Evolutionary conservation across 108 stramenopile genomes (phyloP), one percentile per base, ranked within the genome.

Genomic region (Epipyxis sp.): DNA sequence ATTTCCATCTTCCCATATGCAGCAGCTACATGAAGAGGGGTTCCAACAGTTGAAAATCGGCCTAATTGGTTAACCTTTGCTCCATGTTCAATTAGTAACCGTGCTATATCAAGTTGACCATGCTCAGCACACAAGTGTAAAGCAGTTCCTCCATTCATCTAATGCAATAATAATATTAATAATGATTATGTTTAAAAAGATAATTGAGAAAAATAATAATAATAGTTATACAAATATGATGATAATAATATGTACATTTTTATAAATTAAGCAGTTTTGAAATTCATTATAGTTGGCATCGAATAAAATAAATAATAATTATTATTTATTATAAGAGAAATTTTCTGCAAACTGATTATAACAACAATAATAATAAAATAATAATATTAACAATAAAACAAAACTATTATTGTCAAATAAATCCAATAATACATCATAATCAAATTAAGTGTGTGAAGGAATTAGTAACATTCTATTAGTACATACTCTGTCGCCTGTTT

Each of bases 1-100:
- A 65, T 65, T 10, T 3, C 30, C 34, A 37, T 3, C 20, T 65
- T 10, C 34, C 61, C 61, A 6, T 65, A 25, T 65, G 10, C 6
- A 65, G 30, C 20, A 65, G 61, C 61, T 10, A 65, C 6, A 65
- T 65, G 61, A 10, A 65, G 25, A 13, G 61, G 61, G 34, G 13
- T 35, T 32, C 34, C 61, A 32, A 29, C 3, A 13, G 27, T 65
- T 65, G 61, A 32, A 65, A 32, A 37, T 29, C 34, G 20, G 10
- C 61, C 61, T 29, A 32, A 32, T 65, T 37, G 61, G 34, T 65
- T 65, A 29, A 37, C 6, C 6, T 65, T 32, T 32, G 61, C 61
- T 65, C 34, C 34, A 37, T 37, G 20, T 13, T 50, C 6, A 13
- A 50, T 13, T 50, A 50, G 20, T 50, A 50, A 50, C 46, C 20